Conservation (phyloP, 495 filamentous ascomycete genomes). For the Polyplosphaeria fusca region DNA sequence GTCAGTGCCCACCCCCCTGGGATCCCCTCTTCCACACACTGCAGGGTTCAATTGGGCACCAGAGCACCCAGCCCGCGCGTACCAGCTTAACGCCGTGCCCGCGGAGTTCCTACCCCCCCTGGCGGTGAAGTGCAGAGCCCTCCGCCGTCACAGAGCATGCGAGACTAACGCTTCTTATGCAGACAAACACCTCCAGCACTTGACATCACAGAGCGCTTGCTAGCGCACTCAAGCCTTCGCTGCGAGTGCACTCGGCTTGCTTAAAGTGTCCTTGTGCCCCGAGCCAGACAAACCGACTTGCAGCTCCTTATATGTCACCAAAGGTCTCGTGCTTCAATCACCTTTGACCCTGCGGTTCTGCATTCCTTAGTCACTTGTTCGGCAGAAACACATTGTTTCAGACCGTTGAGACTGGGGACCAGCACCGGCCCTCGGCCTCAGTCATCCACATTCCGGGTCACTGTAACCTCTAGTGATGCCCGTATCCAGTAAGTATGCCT, state of each 20-base stretch:
- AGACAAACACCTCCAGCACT: constrained; percentile 19
- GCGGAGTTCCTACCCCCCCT: constrained; percentile 22
- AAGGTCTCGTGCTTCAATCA: constrained; percentile 32
- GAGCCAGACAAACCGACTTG: constrained; percentile 13
- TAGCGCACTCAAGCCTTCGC: constrained; percentile 23
- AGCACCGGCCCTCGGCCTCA: constrained; percentile 30
- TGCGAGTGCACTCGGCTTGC: constrained; percentile 11
- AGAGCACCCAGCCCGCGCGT: constrained; percentile 6
- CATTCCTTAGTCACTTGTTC: constrained; percentile 33
- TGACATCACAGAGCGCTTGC: constrained; percentile 22
- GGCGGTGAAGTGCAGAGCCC: constrained; percentile 4
- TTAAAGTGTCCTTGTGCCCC: constrained; percentile 22
- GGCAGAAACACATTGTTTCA: constrained; percentile 29
- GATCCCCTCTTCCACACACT: neutral
- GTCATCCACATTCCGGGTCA: constrained; percentile 33
- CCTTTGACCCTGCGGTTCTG: constrained; percentile 19
- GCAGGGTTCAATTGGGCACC: constrained; percentile 22
- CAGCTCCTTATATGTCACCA: constrained; percentile 28
- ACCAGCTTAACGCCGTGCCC: constrained; percentile 28
- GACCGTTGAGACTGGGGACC: constrained; percentile 33
- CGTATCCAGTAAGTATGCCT: constrained; percentile 32
- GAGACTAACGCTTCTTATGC: constrained; percentile 30
- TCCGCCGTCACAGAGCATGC: constrained; percentile 16
- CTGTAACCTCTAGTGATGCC: constrained; percentile 36
- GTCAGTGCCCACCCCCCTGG: constrained; percentile 14